Conservation (phyloP, 1,139 yeast genomes). For the Debaryomyces fabryi region DNA sequence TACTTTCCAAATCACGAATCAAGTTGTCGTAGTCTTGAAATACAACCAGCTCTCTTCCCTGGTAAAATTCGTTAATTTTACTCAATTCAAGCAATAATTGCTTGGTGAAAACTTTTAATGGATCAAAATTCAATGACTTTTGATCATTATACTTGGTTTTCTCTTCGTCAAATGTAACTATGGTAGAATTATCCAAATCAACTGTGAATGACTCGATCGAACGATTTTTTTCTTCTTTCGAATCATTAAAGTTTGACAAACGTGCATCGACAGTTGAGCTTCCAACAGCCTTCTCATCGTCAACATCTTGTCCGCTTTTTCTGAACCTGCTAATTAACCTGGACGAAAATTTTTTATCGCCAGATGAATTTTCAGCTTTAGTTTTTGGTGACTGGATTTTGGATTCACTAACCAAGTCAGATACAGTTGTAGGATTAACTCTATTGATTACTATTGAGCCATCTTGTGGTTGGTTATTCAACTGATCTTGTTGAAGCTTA, state of each 20-base stretch:
- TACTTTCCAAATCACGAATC: slow-evolving; percentile 38
- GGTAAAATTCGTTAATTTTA: slow-evolving; percentile 60
- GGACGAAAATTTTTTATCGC: slow-evolving; percentile 14
- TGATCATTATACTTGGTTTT: slow-evolving; percentile 20
- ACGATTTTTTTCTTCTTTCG: slow-evolving; percentile 18
- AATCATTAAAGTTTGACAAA: neutral
- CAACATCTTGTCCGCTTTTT: slow-evolving; percentile 7
- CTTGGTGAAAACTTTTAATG: slow-evolving; percentile 50
- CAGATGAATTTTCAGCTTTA: slow-evolving; percentile 9
- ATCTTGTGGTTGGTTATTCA: slow-evolving; percentile 28
- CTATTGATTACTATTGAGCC: slow-evolving; percentile 25
- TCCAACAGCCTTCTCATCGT: slow-evolving; percentile 9
- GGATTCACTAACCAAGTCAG: slow-evolving; percentile 28
- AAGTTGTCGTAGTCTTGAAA: slow-evolving; percentile 48
- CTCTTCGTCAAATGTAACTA: slow-evolving; percentile 22
- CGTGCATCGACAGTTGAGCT: slow-evolving; percentile 2
- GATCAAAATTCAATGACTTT: slow-evolving; percentile 34
- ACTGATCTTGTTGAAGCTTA: slow-evolving; percentile 42
- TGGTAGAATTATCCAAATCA: slow-evolving; percentile 33
- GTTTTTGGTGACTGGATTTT: slow-evolving; percentile 7
- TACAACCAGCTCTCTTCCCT: slow-evolving; percentile 50
- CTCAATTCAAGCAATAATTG: slow-evolving; percentile 58
- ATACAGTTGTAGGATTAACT: slow-evolving; percentile 27
- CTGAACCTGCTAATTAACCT: slow-evolving; percentile 20
- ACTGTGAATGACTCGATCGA: slow-evolving; percentile 23